A percentile compares a stretch with the other conserved stretches of the same genome.
phyloP scores from a whole-genome alignment of 306 rosid species.

The Vachellia pachyceras region DNA sequence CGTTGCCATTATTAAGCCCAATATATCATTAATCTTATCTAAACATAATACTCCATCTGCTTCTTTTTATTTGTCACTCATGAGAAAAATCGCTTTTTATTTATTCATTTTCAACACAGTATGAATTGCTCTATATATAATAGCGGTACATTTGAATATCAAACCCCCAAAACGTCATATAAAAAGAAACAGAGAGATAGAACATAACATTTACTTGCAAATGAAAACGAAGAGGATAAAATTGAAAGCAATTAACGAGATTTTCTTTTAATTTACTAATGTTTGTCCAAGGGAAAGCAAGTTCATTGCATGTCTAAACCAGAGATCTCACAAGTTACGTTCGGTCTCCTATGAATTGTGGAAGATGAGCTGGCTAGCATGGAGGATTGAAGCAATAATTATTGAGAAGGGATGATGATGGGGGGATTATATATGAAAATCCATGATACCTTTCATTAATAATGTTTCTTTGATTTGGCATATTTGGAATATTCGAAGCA shows the following conservation, averaged over 20 bases:
- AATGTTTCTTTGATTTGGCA: not conserved
- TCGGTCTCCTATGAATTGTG: constrained; percentile 24
- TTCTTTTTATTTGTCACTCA: not conserved
- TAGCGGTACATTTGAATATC: no score
- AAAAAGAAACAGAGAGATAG: no score
- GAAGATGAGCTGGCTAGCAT: constrained; percentile 40
- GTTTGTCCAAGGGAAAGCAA: not conserved
- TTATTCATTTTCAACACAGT: not conserved
- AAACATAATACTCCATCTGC: not conserved
- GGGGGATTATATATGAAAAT: no score
- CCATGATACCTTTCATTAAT: constrained; percentile 3
- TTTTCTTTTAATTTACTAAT: no score
- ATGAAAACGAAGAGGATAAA: not conserved
- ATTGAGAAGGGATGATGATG: not conserved
- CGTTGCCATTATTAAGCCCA: not conserved
- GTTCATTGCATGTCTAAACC: not conserved
- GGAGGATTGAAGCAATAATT: not conserved
- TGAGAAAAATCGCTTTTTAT: not conserved
- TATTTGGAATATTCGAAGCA: constrained; percentile 42
- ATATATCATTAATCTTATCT: not conserved
- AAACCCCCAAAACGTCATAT: no score
- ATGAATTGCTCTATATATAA: not conserved
- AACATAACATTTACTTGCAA: not conserved
- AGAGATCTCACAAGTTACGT: constrained; percentile 6
- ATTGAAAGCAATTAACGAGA: not conserved